Evolutionary conservation across 1,139 yeast genomes (phyloP).

Genomic region (Scheffersomyces illinoinensis): DNA sequence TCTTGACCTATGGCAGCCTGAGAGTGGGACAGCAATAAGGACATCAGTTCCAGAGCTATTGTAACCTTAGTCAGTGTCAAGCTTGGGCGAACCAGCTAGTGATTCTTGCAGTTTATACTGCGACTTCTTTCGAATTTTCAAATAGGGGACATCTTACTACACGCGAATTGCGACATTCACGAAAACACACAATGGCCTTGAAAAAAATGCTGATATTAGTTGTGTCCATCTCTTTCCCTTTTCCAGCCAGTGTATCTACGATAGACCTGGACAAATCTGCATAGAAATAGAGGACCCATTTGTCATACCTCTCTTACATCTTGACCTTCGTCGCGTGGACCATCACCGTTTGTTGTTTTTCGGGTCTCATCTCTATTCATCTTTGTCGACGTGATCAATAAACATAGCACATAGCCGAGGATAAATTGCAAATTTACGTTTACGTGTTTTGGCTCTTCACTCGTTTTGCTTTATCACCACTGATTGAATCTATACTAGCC

Average conservation of each 20-base stretch:
- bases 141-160: neutral
- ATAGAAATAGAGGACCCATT: neutral
- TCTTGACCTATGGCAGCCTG: no score
- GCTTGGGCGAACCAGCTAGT: neutral
- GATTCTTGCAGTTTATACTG: neutral
- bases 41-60: no score
- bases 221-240: neutral
- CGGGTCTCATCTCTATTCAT: neutral
- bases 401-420: neutral
- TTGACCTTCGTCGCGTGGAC: neutral
- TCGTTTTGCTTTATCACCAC: neutral
- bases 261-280: neutral
- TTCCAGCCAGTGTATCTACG: neutral
- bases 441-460: neutral
- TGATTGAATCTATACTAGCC: neutral
- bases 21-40: no score
- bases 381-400: neutral
- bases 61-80: neutral
- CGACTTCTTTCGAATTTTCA: neutral
- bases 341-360: neutral
- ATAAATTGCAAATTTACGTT: neutral
- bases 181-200: neutral
- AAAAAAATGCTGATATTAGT: neutral
- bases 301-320: neutral
- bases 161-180: neutral